A percentile compares a stretch with the other conserved stretches of the same genome.
Evolutionary conservation across 306 rosid species (phyloP).

Genomic region (Astragalus glycyphyllos): DNA sequence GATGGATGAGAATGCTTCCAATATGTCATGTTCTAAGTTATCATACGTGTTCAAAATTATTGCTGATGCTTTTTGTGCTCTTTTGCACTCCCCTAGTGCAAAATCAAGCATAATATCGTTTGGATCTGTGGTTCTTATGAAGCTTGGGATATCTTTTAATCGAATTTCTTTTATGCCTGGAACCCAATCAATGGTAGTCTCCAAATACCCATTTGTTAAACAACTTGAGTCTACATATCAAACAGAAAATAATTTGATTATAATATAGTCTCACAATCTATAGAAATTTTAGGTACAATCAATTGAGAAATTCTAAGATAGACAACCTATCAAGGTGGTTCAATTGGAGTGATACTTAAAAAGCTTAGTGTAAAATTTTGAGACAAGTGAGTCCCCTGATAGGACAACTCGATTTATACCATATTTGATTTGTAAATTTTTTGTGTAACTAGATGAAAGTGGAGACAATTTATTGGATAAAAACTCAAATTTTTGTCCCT

Average conservation of each 20-base stretch:
- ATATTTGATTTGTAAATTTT: no score
- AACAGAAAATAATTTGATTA: not conserved
- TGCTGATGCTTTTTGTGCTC: constrained; percentile 57
- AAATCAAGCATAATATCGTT: constrained; percentile 51
- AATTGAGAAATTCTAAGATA: no score
- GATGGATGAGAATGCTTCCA: constrained; percentile 44
- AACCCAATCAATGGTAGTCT: constrained; percentile 61
- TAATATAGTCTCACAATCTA: no score
- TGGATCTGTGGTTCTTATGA: constrained; percentile 63
- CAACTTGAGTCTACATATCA: constrained; percentile 55
- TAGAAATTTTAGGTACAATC: no score
- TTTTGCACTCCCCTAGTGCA: not conserved
- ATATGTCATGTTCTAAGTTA: constrained; percentile 54
- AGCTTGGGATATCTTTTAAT: constrained; percentile 58
- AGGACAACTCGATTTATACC: no score
- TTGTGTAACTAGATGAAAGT: no score
- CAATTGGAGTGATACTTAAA: no score
- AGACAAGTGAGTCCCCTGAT: no score
- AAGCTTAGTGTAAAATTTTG: no score
- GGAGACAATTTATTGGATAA: no score
- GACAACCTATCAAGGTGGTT: no score
- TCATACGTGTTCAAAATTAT: constrained; percentile 66
- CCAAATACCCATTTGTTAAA: constrained; percentile 60
- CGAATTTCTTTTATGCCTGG: constrained; percentile 65
- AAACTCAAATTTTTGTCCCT: no score